These are phyloP conservation scores for Diplodia scrobiculata DNA, from an alignment of 2,329 filamentous ascomycete species.

Conservation along the genomic window DNA sequence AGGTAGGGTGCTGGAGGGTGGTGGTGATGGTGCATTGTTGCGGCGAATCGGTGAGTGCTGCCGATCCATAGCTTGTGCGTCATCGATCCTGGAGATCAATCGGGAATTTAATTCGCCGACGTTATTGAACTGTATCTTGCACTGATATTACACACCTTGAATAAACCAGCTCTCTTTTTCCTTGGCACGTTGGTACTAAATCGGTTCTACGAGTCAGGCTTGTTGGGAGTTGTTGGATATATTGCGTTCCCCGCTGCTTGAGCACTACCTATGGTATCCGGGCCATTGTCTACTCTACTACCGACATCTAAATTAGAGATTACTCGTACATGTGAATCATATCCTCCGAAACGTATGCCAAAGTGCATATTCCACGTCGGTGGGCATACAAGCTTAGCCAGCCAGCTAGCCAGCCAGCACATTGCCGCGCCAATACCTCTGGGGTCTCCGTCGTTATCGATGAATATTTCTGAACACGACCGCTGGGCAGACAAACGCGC, in stretches of 20 bases:
- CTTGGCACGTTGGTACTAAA: not conserved
- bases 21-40: not conserved
- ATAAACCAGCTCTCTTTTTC: not conserved
- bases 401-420: not conserved
- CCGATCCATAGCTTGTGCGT: conserved; percentile 9
- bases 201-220: not conserved
- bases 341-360: not conserved
- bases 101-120: conserved; percentile 20
- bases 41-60: conserved; percentile 1
- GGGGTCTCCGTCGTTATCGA: not conserved
- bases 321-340: not conserved
- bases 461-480: not conserved
- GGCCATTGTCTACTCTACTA: conserved; percentile 2
- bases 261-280: not conserved
- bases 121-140: not conserved
- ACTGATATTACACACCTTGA: not conserved
- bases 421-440: not conserved
- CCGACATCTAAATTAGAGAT: conserved; percentile 16
- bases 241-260: not conserved
- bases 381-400: not conserved
- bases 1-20: not conserved
- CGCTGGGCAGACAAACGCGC: not conserved
- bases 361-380: not conserved
- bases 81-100: conserved; percentile 15
- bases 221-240: not conserved